Evolutionary conservation across 2,329 filamentous ascomycete species (phyloP).

Genomic region (Penicillium sp.): DNA sequence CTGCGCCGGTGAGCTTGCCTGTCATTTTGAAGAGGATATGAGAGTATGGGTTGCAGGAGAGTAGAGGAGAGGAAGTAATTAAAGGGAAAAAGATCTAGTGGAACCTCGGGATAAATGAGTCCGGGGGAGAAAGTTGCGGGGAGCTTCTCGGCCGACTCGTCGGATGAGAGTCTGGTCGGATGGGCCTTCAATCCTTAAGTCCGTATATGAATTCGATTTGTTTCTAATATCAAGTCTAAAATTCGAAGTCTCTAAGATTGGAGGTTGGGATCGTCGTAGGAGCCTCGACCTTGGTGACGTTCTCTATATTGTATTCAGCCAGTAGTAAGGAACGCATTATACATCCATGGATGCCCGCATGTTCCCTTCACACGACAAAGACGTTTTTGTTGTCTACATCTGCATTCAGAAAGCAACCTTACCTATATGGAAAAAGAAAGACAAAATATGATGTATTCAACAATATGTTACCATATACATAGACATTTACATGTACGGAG

Average conservation of each 20-base stretch:
- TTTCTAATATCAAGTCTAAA: background rate
- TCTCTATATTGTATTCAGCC: background rate
- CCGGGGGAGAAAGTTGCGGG: slow-evolving; percentile 20
- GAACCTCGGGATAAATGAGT: slow-evolving; percentile 22
- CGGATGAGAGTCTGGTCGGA: background rate
- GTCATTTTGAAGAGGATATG: slow-evolving; percentile 15
- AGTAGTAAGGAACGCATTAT: background rate
- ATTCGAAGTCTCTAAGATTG: background rate
- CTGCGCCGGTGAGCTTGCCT: slow-evolving; percentile 44
- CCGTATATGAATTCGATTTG: background rate
- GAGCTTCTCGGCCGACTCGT: slow-evolving; percentile 21
- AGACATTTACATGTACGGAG: too few species aligned
- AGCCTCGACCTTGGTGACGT: background rate
- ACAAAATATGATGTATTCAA: background rate
- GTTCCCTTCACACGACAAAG: background rate
- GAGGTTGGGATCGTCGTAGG: background rate
- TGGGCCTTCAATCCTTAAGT: background rate
- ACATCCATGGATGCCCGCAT: background rate
- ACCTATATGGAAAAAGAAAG: background rate
- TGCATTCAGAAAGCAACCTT: background rate
- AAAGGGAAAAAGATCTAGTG: slow-evolving; percentile 1
- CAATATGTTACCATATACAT: too few species aligned
- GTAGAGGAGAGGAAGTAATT: slow-evolving; percentile 2
- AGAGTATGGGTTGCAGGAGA: slow-evolving; percentile 2
- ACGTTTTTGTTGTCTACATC: background rate